Evolutionary conservation across 805 yeast species (phyloP).

Genomic region (Candida qinlingensis): DNA sequence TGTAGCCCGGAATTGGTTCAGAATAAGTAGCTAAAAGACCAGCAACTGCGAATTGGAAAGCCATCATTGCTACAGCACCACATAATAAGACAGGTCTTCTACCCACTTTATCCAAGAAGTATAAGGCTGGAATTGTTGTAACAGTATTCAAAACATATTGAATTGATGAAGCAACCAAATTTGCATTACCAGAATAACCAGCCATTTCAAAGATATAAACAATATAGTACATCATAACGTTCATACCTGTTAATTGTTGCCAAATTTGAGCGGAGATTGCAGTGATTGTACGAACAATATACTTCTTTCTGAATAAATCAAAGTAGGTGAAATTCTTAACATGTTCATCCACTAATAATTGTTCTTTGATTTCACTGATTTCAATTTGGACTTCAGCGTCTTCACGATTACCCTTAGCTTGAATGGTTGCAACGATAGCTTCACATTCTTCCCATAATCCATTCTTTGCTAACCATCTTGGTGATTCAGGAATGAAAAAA

Average conservation of each 20-base stretch:
- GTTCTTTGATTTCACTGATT: conserved; percentile 42
- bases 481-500: conserved; percentile 69
- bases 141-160: conserved; percentile 39
- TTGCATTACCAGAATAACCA: conserved; percentile 41
- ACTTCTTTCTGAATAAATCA: conserved; percentile 35
- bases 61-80: conserved; percentile 57
- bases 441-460: conserved; percentile 39
- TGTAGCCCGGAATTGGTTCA: too few relatives aligned
- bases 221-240: conserved; percentile 67
- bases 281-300: conserved; percentile 38
- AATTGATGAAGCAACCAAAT: conserved; percentile 37
- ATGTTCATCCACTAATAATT: conserved; percentile 6
- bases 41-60: conserved; percentile 49
- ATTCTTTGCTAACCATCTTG: conserved; percentile 63
- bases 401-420: conserved; percentile 38
- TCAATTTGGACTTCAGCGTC: conserved; percentile 41
- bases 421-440: background rate
- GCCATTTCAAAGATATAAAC: conserved; percentile 52
- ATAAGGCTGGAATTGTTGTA: conserved; percentile 51
- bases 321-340: conserved; percentile 32
- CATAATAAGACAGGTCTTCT: conserved; percentile 55
- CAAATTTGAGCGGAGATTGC: conserved; percentile 41
- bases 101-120: conserved; percentile 53
- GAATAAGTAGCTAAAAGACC: conserved; percentile 23
- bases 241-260: conserved; percentile 70